Evolutionary conservation across 2,329 filamentous ascomycete genomes (phyloP), one percentile per base, ranked within the genome.

Genomic region (Paraphoma sp.): DNA sequence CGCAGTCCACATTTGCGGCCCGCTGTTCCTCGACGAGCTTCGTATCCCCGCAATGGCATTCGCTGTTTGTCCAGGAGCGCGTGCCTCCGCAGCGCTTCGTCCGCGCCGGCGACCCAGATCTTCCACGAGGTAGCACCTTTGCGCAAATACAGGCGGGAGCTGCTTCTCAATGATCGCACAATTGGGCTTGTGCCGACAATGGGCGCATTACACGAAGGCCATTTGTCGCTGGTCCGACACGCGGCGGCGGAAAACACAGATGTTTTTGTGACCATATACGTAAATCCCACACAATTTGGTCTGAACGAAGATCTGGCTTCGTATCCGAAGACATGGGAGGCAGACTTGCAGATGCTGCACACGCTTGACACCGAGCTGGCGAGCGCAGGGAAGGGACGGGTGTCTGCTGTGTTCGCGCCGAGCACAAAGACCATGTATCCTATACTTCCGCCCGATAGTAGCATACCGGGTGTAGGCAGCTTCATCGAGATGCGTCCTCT

Each of bases 231-330:
- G 18, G 90, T 97, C 69, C 90, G 92, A 56, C 86, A 88, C 66
- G 95, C 95, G 3, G 93, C 93, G 1, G 82, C 83, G 46, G 92
- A 96, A 69, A 95, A 93, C 79, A 89, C 91, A 63, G 86, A 93
- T 67, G 91, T 98, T 54, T 88, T 97, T 59, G 91, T 99, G 53
- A 93, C 90, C 73, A 89, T 98, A 66, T 99, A 94, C 76, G 91
- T 99, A 71, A 99, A 99, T 77, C 95, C 95, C 4, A 95, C 95
- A 1, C 95, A 99, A 78, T 99, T 99, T 74, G 94, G 94, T 31
- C 81, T 92, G 18, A 86, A 88, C 54, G 95, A 99, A 77, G 95
- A 99, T 73, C 83, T 99, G 17, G 86, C 86, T 43, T 92, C 88
- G 61, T 99, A 99, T 75, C 95, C 95, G 0, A 88, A 91, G 54